These are phyloP conservation scores for Quercus dentata DNA, from an alignment of 306 rosid species.

Conservation along the genomic window DNA sequence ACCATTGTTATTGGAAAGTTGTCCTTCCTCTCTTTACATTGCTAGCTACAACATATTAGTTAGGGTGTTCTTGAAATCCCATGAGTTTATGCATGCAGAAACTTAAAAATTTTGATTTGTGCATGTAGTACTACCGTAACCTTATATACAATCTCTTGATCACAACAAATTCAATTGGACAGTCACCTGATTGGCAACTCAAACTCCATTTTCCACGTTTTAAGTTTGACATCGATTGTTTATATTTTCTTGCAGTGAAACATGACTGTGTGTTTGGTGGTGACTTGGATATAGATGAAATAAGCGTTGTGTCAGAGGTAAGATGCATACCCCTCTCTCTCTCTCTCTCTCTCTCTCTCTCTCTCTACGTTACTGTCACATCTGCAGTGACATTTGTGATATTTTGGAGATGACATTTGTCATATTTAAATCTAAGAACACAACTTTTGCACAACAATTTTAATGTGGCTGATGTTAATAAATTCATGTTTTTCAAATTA, in stretches of 20 bases:
- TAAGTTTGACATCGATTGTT: slow-evolving; percentile 15
- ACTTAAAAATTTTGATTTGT: background rate
- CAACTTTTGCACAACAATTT: no score
- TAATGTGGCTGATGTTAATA: no score
- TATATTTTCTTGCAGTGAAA: slow-evolving; percentile 62
- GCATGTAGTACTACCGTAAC: background rate
- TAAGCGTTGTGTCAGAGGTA: slow-evolving; percentile 77
- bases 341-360: no score
- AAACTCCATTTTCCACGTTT: background rate
- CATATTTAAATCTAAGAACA: no score
- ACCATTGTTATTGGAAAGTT: slow-evolving; percentile 14
- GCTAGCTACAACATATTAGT: background rate
- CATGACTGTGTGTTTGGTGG: slow-evolving; percentile 93
- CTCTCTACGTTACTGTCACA: background rate
- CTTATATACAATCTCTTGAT: background rate
- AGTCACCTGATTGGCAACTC: background rate
- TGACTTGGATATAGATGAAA: slow-evolving; percentile 80
- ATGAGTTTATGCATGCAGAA: slow-evolving; percentile 8
- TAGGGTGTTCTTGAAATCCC: background rate
- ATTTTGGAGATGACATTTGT: no score
- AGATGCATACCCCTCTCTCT: background rate
- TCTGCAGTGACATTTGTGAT: background rate
- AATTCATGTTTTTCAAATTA: no score
- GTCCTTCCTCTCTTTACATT: background rate
- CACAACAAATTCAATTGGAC: background rate